Base-by-base conservation (phyloP, 176 grass and related monocot genomes). In the Thinopyrum elongatum region DNA sequence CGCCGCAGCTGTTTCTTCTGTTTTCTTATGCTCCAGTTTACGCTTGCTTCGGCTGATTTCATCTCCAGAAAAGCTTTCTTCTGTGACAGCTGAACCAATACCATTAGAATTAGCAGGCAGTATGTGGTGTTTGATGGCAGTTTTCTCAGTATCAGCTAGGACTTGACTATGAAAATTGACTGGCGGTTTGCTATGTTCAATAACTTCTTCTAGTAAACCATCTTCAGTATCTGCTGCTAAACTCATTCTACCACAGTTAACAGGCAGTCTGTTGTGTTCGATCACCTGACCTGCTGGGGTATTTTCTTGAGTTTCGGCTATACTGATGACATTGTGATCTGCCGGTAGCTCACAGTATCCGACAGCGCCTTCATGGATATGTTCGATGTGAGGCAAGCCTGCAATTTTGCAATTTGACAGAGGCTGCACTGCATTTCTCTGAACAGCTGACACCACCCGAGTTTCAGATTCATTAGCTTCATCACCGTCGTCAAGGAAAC, bases 1-100 rank as follows among this genome's bases (percentile, higher is more conserved):
- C 4, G 70, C 59, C 34, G 59, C 28, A 77, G 27, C 71, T 27
- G 28, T 74, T 92, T 79, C 64, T 57, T 87, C 60, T 12, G 4
- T 15, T 33, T 25, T 57, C 82, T 71, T 63, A 25, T 79, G 8
- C 13, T 31, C 7, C 74, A 28, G 15, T 6, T 4, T 21, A 66
- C 8, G 28, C 22, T 83, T 62, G 16, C 42, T 6, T 8, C 1
- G 2, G 22, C 17, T 15, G 57, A 10, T 44, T 77, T 34, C 5
- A 29, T 83, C 59, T 74, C 67, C 21, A 17, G 21, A 1, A 55
- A 62, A 79, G 3, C 34, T 79, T 59, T 63, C 75, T 51, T 82
- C 30, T 29, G 57, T 83, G 33, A 75, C 67, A 63, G 59, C 41
- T 80, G 59, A 83, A 83, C 19, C 72, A 5, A 55, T 38, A 3